Evolutionary conservation across 2,329 filamentous ascomycete genomes (phyloP), one percentile per base, ranked within the genome.

Genomic region (Seiridium cupressi): DNA sequence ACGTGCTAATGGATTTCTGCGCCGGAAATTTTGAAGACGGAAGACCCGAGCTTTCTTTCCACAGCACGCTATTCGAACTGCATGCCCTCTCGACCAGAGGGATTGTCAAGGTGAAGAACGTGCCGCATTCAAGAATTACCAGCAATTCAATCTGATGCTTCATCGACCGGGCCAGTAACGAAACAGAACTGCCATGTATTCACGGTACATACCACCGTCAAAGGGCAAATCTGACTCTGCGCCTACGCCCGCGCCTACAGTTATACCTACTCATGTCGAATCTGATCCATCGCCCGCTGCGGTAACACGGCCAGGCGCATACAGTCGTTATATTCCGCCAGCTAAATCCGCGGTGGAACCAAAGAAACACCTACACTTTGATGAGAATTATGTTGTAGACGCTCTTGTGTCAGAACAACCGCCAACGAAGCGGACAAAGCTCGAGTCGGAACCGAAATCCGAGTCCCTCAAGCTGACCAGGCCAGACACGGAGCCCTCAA

Each of bases 161-260:
- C 13, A 8, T 7, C 13, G 38, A 42, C 38, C 38, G 38, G 38
- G 38, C 38, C 38, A 38, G 11, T 35, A 8, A 34, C 32, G 31
- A 4, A 51, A 5, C 49, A 13, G n/a, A 18, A 8, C 32, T 7
- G 32, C 32, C 46, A 73, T 72, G 70, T 79, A 81, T 65, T 72
- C 78, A 51, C 72, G 79, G 64, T 81, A 81, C 60, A 68, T 81
- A 13, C 78, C 69, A 18, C 65, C 57, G 57, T 34, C 57, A 7
- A 51, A 59, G 18, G 48, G 36, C 26, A 32, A 49, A 9, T 11
- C 44, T 3, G 11, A 34, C 3, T 7, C 34, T 4, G 44, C n/a
- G 47, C 11, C 46, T 18, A 9, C 44, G 42, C 38, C 53, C 26
- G 18, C 9, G 11, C n/a, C 53, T 34, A 11, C 4, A 18, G n/a